phyloP scores from a whole-genome alignment of 2,329 filamentous ascomycete species.

The Aureobasidium sp. region DNA sequence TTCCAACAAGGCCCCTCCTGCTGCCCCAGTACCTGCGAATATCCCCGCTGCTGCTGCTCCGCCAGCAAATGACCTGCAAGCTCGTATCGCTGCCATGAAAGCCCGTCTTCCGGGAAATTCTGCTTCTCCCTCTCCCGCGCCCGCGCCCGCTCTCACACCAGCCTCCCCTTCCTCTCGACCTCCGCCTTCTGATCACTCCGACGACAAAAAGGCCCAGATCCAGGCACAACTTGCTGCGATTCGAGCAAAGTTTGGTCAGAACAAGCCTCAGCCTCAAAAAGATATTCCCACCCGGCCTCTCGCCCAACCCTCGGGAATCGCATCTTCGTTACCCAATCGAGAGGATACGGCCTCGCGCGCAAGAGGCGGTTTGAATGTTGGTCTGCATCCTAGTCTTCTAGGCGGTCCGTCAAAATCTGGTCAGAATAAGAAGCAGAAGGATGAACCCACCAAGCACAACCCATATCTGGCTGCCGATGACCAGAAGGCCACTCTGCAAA shows the following conservation, averaged over 20 bases:
- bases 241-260: constrained; percentile 28
- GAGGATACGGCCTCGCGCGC: constrained; percentile 45
- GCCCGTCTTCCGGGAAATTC: constrained; percentile 16
- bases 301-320: background rate
- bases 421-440: constrained; percentile 40
- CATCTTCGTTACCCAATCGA: constrained; percentile 33
- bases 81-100: constrained; percentile 19
- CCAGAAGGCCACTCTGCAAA: constrained; percentile 42
- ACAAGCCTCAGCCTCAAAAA: background rate
- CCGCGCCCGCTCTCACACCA: constrained; percentile 16
- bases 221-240: constrained; percentile 27
- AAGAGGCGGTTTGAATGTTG: constrained; percentile 65
- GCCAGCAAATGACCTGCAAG: constrained; percentile 11
- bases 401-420: constrained; percentile 32
- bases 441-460: constrained; percentile 37
- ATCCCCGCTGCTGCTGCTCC: constrained; percentile 1
- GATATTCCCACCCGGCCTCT: constrained; percentile 3
- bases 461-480: constrained; percentile 33
- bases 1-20: constrained; percentile 21
- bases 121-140: constrained; percentile 14
- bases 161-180: constrained; percentile 20
- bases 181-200: constrained; percentile 11
- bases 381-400: constrained; percentile 67
- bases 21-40: constrained; percentile 17
- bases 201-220: background rate